Evolutionary conservation across 1,139 yeast genomes (phyloP), one percentile per base, ranked within the genome.

Genomic region (Geotrichum bryndzae): DNA sequence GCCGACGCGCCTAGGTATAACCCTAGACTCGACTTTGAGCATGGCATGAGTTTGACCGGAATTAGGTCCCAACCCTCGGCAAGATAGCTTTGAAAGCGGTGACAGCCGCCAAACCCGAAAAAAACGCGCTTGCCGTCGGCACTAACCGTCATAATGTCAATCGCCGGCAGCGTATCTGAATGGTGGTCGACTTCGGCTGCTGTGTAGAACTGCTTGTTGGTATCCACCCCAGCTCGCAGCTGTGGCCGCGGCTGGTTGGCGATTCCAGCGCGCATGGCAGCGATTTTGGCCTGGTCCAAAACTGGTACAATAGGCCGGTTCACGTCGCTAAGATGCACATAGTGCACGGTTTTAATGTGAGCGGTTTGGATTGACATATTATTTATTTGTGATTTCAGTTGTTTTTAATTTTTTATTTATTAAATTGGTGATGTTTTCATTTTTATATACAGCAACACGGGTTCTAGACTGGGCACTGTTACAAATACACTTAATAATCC

Each of bases 291-390:
- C 66, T 80, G 72, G 70, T 89, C 96, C 29, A 89, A 76, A 1
- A 88, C 96, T 0, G 96, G 96, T 46, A 90, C 88, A 38, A 89
- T 89, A 2, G 96, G 96, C 66, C 96, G 78, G 61, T 83, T 79
- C 65, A 90, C 89, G 65, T 84, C 80, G 5, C 78, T 74, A 38
- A 89, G 77, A 2, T 96, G 94, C 10, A 89, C 79, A 63, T 80
- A 82, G 41, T 83, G 81, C 13, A 83, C 78, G 63, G 80, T 81
- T 38, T 73, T 73, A 13, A 80, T 68, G 54, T 75, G 72, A 10
- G 79, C 75, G 23, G 85, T 77, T 71, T 83, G 87, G 54, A 83
- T 73, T 1, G 82, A 79, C 79, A 77, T 77, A 38, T 38, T 38
- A 38, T 38, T 38, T 38, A 38, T 38, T 38, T 38, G 38, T 33